Evolutionary conservation across 2,329 filamentous ascomycete genomes (phyloP), one percentile per base, ranked within the genome.

Genomic region (Aureobasidium mangrovei): DNA sequence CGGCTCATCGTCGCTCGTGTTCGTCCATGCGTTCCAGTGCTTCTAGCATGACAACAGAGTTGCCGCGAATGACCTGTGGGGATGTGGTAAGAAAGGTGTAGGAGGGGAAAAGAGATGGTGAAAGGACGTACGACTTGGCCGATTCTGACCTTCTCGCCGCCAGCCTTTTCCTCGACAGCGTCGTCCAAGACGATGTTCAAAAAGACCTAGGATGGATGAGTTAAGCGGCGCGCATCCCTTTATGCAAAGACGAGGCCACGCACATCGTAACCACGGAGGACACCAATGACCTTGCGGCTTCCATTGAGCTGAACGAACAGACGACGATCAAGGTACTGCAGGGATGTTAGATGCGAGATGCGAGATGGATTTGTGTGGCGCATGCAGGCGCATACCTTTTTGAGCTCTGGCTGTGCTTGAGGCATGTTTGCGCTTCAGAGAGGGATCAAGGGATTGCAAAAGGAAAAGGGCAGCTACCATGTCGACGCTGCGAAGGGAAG

Each of bases 11-110:
- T 32, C 65, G 57, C 32, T 64, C 59, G 46, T 64, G 63, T 36
- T 60, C 64, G 36, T 61, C 66, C 54, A 72, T 72, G 42, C 69
- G 62, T 59, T 72, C 69, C 42, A 72, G 62, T 42, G 69, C 69
- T 64, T 98, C 94, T 54, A 98, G 81, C 91, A 98, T 96, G 54
- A 98, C 91, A 28, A 98, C 91, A 2, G 91, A 95, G 74, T 98
- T 98, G 60, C 93, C 93, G 63, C 94, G 88, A 65, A 98, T 96
- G 60, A 96, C 87, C 86, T 90, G 55, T 64, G 65, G 41, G 8
- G 63, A 65, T 67, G 52, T 18, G 32, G 12, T 45, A 4, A 28
- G 29, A 27, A 3, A 10, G 3, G 32, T 3, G 10, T 38, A 6
- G 4, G 10, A 6, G 12, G 29, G 7, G 38, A n/a, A 26, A 24